A percentile compares a stretch with the other conserved stretches of the same genome.
phyloP scores from a whole-genome alignment of 768 basidiomycete genomes.

The Boletus sp. region DNA sequence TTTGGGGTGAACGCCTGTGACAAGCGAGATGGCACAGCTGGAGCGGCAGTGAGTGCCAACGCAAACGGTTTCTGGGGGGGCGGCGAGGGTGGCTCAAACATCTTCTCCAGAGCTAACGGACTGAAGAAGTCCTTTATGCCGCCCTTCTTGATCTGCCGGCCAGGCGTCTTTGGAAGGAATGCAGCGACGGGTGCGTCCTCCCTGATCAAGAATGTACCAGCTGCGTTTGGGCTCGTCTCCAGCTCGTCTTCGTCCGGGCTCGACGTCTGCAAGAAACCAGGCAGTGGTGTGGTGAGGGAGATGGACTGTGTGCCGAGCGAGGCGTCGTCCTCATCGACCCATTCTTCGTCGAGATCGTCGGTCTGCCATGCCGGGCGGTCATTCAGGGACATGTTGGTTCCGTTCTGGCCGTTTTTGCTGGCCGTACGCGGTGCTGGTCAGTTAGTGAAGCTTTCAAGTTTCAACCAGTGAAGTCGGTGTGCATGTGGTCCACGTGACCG shows the following conservation, averaged over 20 bases:
- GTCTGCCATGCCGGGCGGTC: constrained; percentile 76
- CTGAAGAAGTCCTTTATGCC: constrained; percentile 82
- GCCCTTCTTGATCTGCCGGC: constrained; percentile 50
- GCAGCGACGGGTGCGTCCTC: constrained; percentile 58
- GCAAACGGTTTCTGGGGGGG: constrained; percentile 36
- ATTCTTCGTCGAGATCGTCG: constrained; percentile 88
- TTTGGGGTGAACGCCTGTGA: constrained; percentile 35
- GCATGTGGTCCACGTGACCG: constrained; percentile 28
- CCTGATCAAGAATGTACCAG: constrained; percentile 74
- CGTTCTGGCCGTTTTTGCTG: background rate
- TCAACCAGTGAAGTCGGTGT: background rate
- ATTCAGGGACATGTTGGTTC: constrained; percentile 5
- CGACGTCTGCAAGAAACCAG: constrained; percentile 45
- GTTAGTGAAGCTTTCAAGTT: background rate
- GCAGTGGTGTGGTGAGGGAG: constrained; percentile 57
- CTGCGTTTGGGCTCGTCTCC: constrained; percentile 32
- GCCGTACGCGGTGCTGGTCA: background rate
- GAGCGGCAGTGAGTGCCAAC: constrained; percentile 27
- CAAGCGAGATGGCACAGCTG: constrained; percentile 34
- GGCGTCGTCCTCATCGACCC: constrained; percentile 60
- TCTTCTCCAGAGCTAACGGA: constrained; percentile 78
- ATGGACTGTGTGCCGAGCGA: constrained; percentile 49
- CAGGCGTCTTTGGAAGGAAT: constrained; percentile 65
- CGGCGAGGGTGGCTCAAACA: constrained; percentile 94
- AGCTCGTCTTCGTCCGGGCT: constrained; percentile 31